Base-by-base conservation (phyloP, 345 rosid genomes). In the Cardamine occulta region DNA sequence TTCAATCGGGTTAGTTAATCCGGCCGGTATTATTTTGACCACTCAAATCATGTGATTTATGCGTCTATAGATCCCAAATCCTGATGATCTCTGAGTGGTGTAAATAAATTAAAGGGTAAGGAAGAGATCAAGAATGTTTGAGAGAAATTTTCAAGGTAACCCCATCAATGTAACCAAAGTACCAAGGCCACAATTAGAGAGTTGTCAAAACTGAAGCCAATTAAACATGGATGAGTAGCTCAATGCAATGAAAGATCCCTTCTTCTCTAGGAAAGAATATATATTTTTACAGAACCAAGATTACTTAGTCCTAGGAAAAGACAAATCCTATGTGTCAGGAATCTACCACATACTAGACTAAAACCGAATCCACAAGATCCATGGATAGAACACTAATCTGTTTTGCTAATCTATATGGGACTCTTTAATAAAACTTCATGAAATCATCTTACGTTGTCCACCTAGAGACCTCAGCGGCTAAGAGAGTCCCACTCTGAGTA, bases 391-490 rank as follows among this genome's bases (percentile, higher is more conserved):
- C 24, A 45, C 68, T 40, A 62, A n/a, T 63, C 3, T 24, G 11
- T 63, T 44, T 26, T 5, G 68, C 37, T 63, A 63, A n/a, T 18
- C 48, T 32, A 13, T 31, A 18, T 3, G 13, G 24, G 60, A 34
- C 26, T 10, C 62, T 54, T 54, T n/a, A 2, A 35, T 8, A 68
- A 6, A 68, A 6, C 3, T n/a, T 28, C 21, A 29, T 28, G 61
- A 28, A 24, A 54, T 7, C 54, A 56, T 29, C 56, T 40, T 24
- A 37, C 2, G 34, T 34, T 23, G 2, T 37, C 40, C 40, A 45
- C 29, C 57, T 45, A 57, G 74, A 47, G 35, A 32, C 34, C 45
- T 45, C 17, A 58, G n/a, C 47, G 48, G 48, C 58, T 59, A 32
- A 12, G 63, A 55, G 19, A 55, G 35, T 26, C 53, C 37, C 18